Percentiles rank a stretch among this genome's conserved stretches.
Conservation (phyloP, 164 flowering plant species). For the Magnolia kwangsiensis region DNA sequence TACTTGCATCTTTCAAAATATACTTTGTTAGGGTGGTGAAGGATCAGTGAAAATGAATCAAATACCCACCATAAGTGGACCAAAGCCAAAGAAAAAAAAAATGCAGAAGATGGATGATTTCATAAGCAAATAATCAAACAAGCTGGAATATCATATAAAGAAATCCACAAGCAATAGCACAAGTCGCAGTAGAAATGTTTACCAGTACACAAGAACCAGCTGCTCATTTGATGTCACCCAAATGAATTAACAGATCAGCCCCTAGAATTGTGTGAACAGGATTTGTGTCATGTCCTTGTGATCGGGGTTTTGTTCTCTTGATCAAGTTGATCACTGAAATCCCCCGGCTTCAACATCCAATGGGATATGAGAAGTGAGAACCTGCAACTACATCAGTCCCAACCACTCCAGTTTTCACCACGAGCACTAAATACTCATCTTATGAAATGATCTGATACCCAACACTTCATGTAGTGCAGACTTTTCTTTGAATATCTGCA, state of each 20-base stretch:
- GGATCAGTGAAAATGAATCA: neutral
- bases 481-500: slow-evolving; percentile 17
- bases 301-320: neutral
- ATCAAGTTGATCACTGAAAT: neutral
- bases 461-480: neutral
- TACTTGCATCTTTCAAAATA: neutral
- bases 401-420: neutral
- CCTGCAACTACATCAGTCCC: neutral
- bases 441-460: neutral
- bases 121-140: neutral
- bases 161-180: neutral
- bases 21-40: neutral
- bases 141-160: neutral
- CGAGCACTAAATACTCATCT: neutral
- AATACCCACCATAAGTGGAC: neutral
- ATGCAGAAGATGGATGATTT: neutral
- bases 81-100: neutral
- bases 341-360: neutral
- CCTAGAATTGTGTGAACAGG: neutral
- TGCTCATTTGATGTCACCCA: neutral
- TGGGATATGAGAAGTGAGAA: neutral
- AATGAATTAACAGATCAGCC: neutral
- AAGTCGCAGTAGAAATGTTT: neutral
- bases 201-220: neutral
- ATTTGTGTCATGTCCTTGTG: neutral